A percentile compares a stretch with the other conserved stretches of the same genome.
phyloP scores from a whole-genome alignment of 495 filamentous ascomycete genomes.

The Xylaria grammica region DNA sequence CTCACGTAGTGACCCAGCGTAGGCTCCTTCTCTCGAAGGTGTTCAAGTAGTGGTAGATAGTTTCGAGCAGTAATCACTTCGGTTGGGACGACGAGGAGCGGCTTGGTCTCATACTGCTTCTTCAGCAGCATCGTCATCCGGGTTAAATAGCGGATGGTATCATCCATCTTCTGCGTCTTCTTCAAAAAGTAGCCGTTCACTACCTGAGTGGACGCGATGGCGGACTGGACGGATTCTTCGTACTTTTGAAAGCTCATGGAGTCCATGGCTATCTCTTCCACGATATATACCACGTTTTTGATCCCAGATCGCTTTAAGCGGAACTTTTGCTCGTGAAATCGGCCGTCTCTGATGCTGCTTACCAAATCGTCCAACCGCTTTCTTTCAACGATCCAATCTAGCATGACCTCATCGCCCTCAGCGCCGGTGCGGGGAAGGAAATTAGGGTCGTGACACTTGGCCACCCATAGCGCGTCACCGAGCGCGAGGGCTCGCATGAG shows the following conservation, averaged over 20 bases:
- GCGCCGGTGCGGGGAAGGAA: slow-evolving; percentile 61
- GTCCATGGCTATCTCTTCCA: slow-evolving; percentile 72
- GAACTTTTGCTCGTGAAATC: slow-evolving; percentile 88
- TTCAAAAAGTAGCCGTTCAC: slow-evolving; percentile 86
- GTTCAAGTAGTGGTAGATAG: slow-evolving; percentile 68
- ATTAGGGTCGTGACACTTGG: slow-evolving; percentile 65
- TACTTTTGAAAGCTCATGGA: slow-evolving; percentile 55
- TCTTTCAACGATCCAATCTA: slow-evolving; percentile 84
- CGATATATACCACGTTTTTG: slow-evolving; percentile 78
- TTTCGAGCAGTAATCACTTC: slow-evolving; percentile 69
- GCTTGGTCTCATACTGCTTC: slow-evolving; percentile 63
- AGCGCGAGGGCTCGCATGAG: slow-evolving; percentile 72
- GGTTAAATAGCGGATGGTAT: slow-evolving; percentile 79
- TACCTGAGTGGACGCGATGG: slow-evolving; percentile 80
- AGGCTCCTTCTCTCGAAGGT: slow-evolving; percentile 55
- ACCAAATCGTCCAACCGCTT: slow-evolving; percentile 85
- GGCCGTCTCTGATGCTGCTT: slow-evolving; percentile 78
- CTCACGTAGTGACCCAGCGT: slow-evolving; percentile 65
- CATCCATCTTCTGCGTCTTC: slow-evolving; percentile 74
- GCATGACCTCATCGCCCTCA: slow-evolving; percentile 76
- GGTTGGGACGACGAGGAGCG: slow-evolving; percentile 66
- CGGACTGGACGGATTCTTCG: slow-evolving; percentile 70
- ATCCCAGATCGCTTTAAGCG: slow-evolving; percentile 73
- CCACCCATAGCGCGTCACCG: slow-evolving; percentile 83
- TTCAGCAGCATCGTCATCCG: slow-evolving; percentile 75